phyloP scores from a whole-genome alignment of 805 yeast genomes.

The Danielia reshetovae region DNA sequence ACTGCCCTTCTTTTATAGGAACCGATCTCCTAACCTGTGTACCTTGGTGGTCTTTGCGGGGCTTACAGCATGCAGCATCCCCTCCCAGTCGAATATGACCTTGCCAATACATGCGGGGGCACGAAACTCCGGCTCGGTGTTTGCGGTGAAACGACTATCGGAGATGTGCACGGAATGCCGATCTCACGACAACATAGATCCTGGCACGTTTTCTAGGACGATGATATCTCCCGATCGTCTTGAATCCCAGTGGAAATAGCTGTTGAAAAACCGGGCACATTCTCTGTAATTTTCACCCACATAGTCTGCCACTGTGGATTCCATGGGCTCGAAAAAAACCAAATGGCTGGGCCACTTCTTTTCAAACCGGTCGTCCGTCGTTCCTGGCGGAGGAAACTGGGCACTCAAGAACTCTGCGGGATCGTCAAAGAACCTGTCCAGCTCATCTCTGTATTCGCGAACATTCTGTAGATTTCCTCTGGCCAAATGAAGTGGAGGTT shows the following conservation, averaged over 20 bases:
- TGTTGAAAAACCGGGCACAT: conserved; percentile 64
- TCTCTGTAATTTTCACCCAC: conserved; percentile 40
- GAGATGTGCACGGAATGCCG: too few species aligned
- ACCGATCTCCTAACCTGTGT: too few species aligned
- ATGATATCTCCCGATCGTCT: conserved; percentile 77
- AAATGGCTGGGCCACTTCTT: conserved; percentile 69
- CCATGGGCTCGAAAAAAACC: conserved; percentile 66
- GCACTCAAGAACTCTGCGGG: conserved; percentile 53
- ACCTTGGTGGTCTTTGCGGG: too few species aligned
- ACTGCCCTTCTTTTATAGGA: too few species aligned
- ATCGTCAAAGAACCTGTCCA: conserved; percentile 74
- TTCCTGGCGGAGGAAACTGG: conserved; percentile 42
- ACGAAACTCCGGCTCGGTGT: too few species aligned
- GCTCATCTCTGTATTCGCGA: conserved; percentile 68
- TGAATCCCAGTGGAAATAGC: conserved; percentile 80
- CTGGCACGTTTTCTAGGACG: too few species aligned
- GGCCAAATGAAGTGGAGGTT: conserved; percentile 67
- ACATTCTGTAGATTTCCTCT: conserved; percentile 23
- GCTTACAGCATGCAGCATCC: too few species aligned
- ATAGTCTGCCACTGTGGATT: conserved; percentile 35
- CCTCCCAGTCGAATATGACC: too few species aligned
- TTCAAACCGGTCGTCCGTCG: conserved; percentile 11
- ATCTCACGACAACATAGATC: too few species aligned
- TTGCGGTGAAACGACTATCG: too few species aligned
- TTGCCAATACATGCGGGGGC: too few species aligned